Conservation (phyloP, 2,329 filamentous ascomycete species). For the Oidium heveae region DNA sequence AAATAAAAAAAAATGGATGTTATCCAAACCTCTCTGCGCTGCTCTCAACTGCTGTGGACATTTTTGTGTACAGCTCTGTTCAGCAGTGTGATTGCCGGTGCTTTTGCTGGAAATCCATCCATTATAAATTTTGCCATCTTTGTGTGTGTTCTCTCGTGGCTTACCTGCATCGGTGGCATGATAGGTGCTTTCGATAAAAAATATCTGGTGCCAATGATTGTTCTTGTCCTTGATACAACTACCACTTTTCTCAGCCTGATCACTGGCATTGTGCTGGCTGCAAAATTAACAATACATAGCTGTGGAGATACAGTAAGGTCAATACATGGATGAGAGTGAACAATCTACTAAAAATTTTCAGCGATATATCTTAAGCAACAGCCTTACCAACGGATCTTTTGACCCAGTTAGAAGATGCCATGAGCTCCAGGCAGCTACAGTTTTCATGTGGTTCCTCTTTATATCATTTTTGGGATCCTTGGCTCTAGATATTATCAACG, state of each 20-base stretch:
- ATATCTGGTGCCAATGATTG: constrained; percentile 23
- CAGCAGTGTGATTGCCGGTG: constrained; percentile 20
- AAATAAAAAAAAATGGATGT: too few species aligned
- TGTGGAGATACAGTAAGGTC: constrained; percentile 31
- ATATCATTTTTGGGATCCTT: too few species aligned
- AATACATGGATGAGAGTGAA: too few species aligned
- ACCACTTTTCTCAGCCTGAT: constrained; percentile 43
- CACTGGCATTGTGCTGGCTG: constrained; percentile 42
- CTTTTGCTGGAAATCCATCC: constrained; percentile 34
- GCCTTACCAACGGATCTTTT: too few species aligned
- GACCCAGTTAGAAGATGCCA: too few species aligned
- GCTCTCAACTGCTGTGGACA: constrained; percentile 10
- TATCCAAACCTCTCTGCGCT: constrained; percentile 9
- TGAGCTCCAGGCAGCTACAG: too few species aligned
- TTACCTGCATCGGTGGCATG: constrained; percentile 37
- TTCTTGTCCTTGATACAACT: constrained; percentile 29
- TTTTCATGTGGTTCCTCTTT: too few species aligned
- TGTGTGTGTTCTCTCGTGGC: constrained; percentile 37
- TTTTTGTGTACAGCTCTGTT: constrained; percentile 12
- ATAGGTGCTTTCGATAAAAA: constrained; percentile 26
- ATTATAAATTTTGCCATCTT: constrained; percentile 38
- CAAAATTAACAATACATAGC: constrained; percentile 41
- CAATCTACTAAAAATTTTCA: too few species aligned
- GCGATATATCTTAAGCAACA: too few species aligned
- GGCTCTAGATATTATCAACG: too few species aligned